Percentiles rank a stretch among this genome's conserved stretches.
Evolutionary conservation across 1,284 basidiomycete genomes (phyloP).

Genomic region (Cutaneotrichosporon cavernicola): DNA sequence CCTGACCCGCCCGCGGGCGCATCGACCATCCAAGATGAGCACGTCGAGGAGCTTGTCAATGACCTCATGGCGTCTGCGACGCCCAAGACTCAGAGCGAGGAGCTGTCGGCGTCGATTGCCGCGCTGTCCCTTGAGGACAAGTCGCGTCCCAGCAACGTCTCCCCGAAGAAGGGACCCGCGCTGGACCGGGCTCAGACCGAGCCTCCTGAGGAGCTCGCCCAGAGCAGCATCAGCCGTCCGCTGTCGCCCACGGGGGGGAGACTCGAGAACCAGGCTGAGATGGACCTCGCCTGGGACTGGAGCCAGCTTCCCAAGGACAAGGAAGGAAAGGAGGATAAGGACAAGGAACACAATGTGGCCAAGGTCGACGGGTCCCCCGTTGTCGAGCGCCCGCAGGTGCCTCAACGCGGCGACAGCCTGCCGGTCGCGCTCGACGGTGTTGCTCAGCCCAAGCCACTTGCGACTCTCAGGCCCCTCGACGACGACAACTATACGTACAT

Average conservation of each 20-base stretch:
- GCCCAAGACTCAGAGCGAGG: background rate
- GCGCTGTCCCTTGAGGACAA: conserved; percentile 21
- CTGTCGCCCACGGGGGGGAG: conserved; percentile 18
- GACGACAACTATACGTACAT: conserved; percentile 56
- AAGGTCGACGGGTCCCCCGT: background rate
- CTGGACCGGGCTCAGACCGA: conserved; percentile 21
- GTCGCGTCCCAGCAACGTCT: background rate
- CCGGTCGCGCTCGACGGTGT: conserved; percentile 7
- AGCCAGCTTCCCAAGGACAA: conserved; percentile 26
- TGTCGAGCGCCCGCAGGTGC: background rate
- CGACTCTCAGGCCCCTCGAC: conserved; percentile 51
- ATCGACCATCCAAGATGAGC: conserved; percentile 12
- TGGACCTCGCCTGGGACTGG: conserved; percentile 53
- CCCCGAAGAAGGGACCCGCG: conserved; percentile 11
- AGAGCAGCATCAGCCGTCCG: conserved; percentile 15
- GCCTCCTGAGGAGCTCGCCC: conserved; percentile 17
- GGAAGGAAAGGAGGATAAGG: conserved; percentile 12
- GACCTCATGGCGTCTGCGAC: conserved; percentile 23
- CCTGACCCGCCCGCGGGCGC: conserved; percentile 3
- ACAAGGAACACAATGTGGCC: background rate
- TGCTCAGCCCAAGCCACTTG: background rate
- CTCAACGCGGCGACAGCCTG: conserved; percentile 17
- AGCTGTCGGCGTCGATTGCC: conserved; percentile 17
- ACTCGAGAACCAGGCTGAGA: conserved; percentile 16
- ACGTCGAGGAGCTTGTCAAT: conserved; percentile 21